Percentiles rank a stretch among this genome's conserved stretches.
Evolutionary conservation across 1,284 basidiomycete genomes (phyloP).

Genomic region (Lentinus polychrous): DNA sequence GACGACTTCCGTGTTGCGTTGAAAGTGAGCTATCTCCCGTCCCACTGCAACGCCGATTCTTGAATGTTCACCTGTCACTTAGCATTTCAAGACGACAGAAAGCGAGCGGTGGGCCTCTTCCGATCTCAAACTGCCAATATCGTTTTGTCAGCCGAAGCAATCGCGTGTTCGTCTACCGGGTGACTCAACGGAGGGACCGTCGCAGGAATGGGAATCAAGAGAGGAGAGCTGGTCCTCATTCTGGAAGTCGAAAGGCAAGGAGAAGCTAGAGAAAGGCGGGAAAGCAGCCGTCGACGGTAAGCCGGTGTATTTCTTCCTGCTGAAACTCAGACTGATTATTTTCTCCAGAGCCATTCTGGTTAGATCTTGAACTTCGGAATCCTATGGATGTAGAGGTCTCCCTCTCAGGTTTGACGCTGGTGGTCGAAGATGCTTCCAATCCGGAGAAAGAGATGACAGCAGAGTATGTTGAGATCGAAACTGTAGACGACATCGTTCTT

Average conservation of each 20-base stretch:
- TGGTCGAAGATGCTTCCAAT: conserved; percentile 34
- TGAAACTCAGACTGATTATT: neutral
- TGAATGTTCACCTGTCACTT: conserved; percentile 7
- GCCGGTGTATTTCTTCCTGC: conserved; percentile 9
- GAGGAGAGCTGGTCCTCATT: conserved; percentile 60
- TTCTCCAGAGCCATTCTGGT: conserved; percentile 62
- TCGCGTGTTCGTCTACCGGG: conserved; percentile 49
- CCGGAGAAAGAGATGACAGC: conserved; percentile 26
- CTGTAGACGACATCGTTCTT: conserved; percentile 50
- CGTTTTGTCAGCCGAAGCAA: conserved; percentile 46
- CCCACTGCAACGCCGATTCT: neutral
- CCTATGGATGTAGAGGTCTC: conserved; percentile 66
- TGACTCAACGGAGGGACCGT: conserved; percentile 37
- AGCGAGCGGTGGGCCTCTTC: conserved; percentile 30
- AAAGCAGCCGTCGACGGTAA: conserved; percentile 60
- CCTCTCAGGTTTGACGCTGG: conserved; percentile 52
- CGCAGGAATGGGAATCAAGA: conserved; percentile 48
- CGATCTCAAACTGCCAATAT: conserved; percentile 50
- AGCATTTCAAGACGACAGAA: conserved; percentile 62
- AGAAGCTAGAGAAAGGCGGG: conserved; percentile 43
- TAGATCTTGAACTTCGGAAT: conserved; percentile 63
- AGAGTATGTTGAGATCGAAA: conserved; percentile 48
- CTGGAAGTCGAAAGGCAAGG: conserved; percentile 48
- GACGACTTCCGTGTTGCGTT: conserved; percentile 78
- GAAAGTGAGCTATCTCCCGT: conserved; percentile 37